Evolutionary conservation across 2,329 filamentous ascomycete genomes (phyloP), one percentile per base, ranked within the genome.

Genomic region (Pseudocercospora eumusae): DNA sequence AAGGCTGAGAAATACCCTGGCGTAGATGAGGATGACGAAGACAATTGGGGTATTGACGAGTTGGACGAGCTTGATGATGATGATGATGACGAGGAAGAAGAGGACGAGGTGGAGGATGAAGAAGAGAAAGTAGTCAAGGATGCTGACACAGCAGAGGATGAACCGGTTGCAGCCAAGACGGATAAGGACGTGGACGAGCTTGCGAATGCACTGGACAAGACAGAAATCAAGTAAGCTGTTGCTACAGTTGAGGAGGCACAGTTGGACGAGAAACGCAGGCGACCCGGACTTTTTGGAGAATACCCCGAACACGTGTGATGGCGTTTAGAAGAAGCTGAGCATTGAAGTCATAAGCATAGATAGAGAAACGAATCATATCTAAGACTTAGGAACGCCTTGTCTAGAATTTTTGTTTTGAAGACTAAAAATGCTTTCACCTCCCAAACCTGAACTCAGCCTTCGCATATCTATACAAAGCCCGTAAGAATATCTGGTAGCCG

Each of bases 401-500:
- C 2, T 15, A 2, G 13, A 11, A 33, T 15, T 33, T 15, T 11
- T 33, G 5, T n/a, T n/a, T n/a, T n/a, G n/a, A n/a, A n/a, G n/a
- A n/a, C n/a, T n/a, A n/a, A n/a, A n/a, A n/a, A n/a, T n/a, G n/a
- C n/a, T n/a, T n/a, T n/a, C n/a, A 88, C 70, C 83, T 78, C 27
- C 93, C 93, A 70, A 93, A 86, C 61, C 93, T 86, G 84, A 98
- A 96, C 76, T 96, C 90, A 3, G 93, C 93, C 68, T 87, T 88
- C 9, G 92, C 89, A 78, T 86, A 99, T 71, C 89, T 91, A 75
- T 91, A 89, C 69, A 99, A 79, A 0, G 89, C 93, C 66, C 88
- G 84, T 66, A 98, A 81, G 76, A 98, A 99, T 28, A 96, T 89
- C 74, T 97, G 93, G 76, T 99, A 99, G 49, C 92, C 92, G 18